A percentile compares a stretch with the other conserved stretches of the same genome.
phyloP scores from a whole-genome alignment of 2,329 filamentous ascomycete genomes.

The Cladophialophora immunda region DNA sequence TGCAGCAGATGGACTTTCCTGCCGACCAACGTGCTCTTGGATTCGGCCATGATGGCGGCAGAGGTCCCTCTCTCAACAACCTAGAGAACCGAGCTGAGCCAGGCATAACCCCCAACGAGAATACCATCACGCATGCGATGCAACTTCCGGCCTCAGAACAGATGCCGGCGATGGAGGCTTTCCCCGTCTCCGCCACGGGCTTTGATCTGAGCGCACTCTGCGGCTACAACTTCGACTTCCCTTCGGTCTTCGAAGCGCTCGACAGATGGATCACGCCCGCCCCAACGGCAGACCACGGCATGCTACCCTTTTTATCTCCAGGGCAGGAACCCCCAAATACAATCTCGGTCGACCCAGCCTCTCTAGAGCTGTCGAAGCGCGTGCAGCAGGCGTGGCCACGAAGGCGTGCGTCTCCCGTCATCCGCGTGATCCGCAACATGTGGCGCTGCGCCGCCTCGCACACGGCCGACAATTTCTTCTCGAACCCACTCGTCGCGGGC shows the following conservation, averaged over 20 bases:
- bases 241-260: conserved; percentile 16
- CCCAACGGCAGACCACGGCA: neutral
- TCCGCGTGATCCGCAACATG: too few species aligned
- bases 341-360: neutral
- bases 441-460: too few species aligned
- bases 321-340: neutral
- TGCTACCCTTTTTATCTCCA: neutral
- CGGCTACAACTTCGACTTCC: conserved; percentile 16
- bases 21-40: neutral
- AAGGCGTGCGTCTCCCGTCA: too few species aligned
- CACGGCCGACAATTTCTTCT: too few species aligned
- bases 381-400: too few species aligned
- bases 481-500: too few species aligned
- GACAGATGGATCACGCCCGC: conserved; percentile 13
- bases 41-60: neutral
- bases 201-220: neutral
- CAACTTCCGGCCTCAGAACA: neutral
- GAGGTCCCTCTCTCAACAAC: neutral
- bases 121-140: neutral
- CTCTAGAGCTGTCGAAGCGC: conserved; percentile 10
- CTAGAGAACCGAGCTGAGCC: neutral
- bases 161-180: neutral
- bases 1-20: neutral
- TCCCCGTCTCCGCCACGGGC: neutral
- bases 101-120: neutral